A percentile compares a stretch with the other conserved stretches of the same genome.
These are phyloP conservation scores for Dissophora globulifera DNA, from an alignment of 192 early-diverging fungal genomes.

Conservation along the genomic window DNA sequence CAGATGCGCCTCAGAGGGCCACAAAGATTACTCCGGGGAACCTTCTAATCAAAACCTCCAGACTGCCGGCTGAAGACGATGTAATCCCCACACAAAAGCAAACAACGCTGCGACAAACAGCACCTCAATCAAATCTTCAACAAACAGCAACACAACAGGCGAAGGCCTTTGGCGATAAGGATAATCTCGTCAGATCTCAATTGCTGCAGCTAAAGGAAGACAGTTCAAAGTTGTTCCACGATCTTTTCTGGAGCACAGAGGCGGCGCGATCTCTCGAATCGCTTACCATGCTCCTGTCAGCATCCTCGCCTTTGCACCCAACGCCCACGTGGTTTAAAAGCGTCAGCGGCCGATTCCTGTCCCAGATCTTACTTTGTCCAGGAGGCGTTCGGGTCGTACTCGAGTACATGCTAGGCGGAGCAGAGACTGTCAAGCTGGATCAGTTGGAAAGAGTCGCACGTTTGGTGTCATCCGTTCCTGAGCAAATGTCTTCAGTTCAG, in stretches of 20 bases:
- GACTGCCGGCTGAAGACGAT: not conserved
- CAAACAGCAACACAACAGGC: no score
- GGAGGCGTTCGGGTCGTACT: constrained; percentile 71
- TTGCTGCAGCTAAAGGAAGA: constrained; percentile 45
- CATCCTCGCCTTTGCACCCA: constrained; percentile 59
- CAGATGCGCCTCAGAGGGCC: no score
- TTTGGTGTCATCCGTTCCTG: constrained; percentile 67
- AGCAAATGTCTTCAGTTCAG: constrained; percentile 66
- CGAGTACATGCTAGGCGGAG: constrained; percentile 73
- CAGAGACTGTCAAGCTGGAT: constrained; percentile 59
- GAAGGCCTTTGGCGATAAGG: no score
- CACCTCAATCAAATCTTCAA: not conserved
- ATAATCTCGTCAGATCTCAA: not conserved
- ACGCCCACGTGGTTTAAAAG: constrained; percentile 71
- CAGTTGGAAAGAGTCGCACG: constrained; percentile 69
- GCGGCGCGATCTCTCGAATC: constrained; percentile 70
- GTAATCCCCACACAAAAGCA: no score
- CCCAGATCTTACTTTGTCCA: constrained; percentile 72
- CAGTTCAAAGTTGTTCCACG: constrained; percentile 49
- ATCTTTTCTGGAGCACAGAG: constrained; percentile 58
- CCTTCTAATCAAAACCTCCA: constrained; percentile 2
- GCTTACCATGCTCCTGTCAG: constrained; percentile 70
- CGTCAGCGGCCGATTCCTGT: constrained; percentile 74
- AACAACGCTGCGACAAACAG: not conserved
- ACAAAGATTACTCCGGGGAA: constrained; percentile 19